A percentile compares a stretch with the other conserved stretches of the same genome.
Conservation (phyloP, 1,139 yeast species). For the Lodderomyces margitis region DNA sequence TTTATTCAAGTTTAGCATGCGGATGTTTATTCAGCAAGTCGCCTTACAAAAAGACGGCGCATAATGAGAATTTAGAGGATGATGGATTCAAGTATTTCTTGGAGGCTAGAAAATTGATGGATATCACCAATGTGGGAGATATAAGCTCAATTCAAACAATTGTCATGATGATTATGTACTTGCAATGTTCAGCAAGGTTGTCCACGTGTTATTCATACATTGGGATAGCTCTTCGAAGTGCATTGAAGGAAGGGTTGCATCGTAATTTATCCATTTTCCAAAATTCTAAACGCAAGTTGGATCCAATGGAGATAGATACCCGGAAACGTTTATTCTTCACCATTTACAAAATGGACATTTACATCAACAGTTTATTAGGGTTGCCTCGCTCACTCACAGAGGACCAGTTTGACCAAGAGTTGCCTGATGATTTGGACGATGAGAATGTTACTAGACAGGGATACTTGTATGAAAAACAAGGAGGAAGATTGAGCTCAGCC, state of each 20-base stretch:
- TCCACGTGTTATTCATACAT: constrained; percentile 90
- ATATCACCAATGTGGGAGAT: constrained; percentile 51
- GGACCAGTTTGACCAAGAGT: constrained; percentile 85
- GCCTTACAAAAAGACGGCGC: constrained; percentile 28
- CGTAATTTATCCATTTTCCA: constrained; percentile 59
- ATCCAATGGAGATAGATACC: constrained; percentile 83
- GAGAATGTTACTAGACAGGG: constrained; percentile 74
- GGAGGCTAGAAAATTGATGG: constrained; percentile 77
- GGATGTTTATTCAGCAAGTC: constrained; percentile 69
- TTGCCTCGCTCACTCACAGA: constrained; percentile 73
- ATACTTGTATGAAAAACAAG: constrained; percentile 38
- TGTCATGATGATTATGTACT: constrained; percentile 67
- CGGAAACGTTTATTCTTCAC: constrained; percentile 86
- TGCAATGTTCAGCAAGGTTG: constrained; percentile 87
- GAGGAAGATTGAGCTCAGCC: constrained; percentile 60
- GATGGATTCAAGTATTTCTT: constrained; percentile 83
- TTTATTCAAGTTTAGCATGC: constrained; percentile 55
- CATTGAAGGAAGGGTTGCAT: constrained; percentile 84
- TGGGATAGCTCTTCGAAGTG: constrained; percentile 88
- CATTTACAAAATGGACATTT: constrained; percentile 87
- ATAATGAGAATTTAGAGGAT: constrained; percentile 55
- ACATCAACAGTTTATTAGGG: constrained; percentile 86
- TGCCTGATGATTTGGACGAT: constrained; percentile 84
- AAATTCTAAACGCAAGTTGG: constrained; percentile 51
- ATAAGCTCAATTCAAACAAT: constrained; percentile 63